A percentile compares a stretch with the other conserved stretches of the same genome.
phyloP scores from a whole-genome alignment of 2,329 filamentous ascomycete genomes.

The Ophiocordyceps robertsii region DNA sequence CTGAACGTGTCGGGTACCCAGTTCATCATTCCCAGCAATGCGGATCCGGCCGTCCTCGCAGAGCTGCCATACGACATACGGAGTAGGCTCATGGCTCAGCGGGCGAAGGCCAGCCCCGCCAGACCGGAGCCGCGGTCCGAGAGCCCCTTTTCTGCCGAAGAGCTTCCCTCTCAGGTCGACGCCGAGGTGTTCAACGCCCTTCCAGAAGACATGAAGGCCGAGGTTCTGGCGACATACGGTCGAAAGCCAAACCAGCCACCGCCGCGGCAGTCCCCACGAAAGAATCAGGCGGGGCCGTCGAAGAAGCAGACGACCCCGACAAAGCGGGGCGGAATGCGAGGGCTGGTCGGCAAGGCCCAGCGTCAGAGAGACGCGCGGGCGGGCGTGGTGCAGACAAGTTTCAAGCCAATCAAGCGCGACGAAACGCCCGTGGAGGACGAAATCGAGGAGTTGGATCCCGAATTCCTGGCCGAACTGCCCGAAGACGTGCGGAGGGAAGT shows the following conservation, averaged over 20 bases:
- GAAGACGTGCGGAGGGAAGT: conserved; percentile 70
- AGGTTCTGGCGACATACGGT: conserved; percentile 63
- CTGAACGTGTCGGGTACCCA: conserved; percentile 79
- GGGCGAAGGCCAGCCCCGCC: conserved; percentile 11
- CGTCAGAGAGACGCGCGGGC: conserved; percentile 40
- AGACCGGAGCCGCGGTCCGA: conserved; percentile 19
- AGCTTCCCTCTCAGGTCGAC: conserved; percentile 69
- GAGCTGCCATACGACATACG: conserved; percentile 78
- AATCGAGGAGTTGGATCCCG: conserved; percentile 44
- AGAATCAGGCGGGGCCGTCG: conserved; percentile 35
- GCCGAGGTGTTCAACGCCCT: conserved; percentile 71
- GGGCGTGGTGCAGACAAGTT: conserved; percentile 60
- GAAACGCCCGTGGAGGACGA: conserved; percentile 17
- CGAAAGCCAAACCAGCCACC: conserved; percentile 19
- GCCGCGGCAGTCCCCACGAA: conserved; percentile 40
- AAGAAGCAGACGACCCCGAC: conserved; percentile 48
- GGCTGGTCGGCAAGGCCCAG: conserved; percentile 30
- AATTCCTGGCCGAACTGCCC: conserved; percentile 72
- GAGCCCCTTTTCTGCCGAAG: conserved; percentile 22
- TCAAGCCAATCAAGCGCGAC: conserved; percentile 33
- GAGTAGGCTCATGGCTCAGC: conserved; percentile 54
- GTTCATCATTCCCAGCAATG: conserved; percentile 76
- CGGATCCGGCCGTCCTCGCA: conserved; percentile 68
- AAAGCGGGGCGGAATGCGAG: conserved; percentile 41
- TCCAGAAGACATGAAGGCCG: conserved; percentile 73